Conservation (phyloP, 805 yeast species). For the Yarrowia sp. region DNA sequence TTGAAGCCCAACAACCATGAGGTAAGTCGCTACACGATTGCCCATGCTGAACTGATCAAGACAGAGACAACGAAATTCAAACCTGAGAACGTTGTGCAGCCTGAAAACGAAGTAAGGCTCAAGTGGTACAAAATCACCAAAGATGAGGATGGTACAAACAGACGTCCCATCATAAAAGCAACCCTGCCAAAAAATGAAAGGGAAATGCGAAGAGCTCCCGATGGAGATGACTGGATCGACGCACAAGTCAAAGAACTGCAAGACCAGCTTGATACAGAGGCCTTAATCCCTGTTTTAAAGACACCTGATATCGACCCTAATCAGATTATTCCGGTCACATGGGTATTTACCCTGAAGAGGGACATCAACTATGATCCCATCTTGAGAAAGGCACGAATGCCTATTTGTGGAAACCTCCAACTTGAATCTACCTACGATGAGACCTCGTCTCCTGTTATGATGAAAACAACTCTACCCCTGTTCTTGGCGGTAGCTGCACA, state of each 20-base stretch:
- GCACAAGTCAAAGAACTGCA: neutral
- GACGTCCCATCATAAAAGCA: no score
- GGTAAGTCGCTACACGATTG: neutral
- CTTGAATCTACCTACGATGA: neutral
- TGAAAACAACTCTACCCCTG: neutral
- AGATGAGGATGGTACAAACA: no score
- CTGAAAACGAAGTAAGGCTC: no score
- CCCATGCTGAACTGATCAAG: neutral
- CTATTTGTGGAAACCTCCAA: neutral
- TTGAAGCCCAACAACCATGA: neutral
- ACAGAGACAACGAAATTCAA: no score
- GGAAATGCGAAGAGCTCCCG: no score
- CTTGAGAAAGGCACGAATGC: slow-evolving; percentile 4
- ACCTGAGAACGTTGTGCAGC: no score
- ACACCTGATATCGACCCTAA: neutral
- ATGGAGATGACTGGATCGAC: no score
- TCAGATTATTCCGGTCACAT: neutral
- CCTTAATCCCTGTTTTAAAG: neutral
- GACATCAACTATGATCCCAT: neutral
- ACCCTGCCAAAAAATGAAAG: no score
- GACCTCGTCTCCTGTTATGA: neutral
- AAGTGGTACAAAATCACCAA: no score
- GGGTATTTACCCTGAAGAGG: slow-evolving; percentile 1
- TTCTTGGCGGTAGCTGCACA: neutral
- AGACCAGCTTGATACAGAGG: neutral